These are phyloP conservation scores for Luffa acutangula DNA, from an alignment of 306 rosid species.

Conservation along the genomic window DNA sequence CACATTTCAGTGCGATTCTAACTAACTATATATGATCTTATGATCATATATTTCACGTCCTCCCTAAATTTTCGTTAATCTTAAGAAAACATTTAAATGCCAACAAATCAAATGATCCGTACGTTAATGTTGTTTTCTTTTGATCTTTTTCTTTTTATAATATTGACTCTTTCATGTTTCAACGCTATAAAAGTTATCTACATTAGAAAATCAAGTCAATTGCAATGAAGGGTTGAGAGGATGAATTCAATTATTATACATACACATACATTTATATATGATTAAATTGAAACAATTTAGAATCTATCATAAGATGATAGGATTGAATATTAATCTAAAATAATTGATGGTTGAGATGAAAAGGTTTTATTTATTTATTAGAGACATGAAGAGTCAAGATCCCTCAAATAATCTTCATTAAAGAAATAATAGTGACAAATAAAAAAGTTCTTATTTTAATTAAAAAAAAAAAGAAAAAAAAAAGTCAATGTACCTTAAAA, in stretches of 20 bases:
- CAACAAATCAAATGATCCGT: neutral
- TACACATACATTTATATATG: neutral
- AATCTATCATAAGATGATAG: neutral
- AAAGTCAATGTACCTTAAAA: neutral
- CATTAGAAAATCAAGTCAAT: neutral
- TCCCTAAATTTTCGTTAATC: neutral
- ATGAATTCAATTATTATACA: neutral
- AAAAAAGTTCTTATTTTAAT: neutral
- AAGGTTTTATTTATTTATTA: neutral
- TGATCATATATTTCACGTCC: neutral
- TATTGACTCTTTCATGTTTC: neutral
- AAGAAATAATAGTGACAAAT: neutral
- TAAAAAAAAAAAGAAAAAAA: neutral
- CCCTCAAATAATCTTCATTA: neutral
- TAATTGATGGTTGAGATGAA: slow-evolving; percentile 8
- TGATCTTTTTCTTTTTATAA: neutral
- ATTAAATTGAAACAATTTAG: neutral
- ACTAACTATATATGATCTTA: neutral
- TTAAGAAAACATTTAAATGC: neutral
- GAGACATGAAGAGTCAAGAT: neutral
- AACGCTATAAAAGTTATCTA: neutral
- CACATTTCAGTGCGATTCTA: no score
- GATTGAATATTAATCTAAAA: neutral
- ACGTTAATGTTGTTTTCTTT: no score
- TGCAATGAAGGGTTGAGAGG: neutral